phyloP scores from a whole-genome alignment of 768 basidiomycete genomes.

The Mycena rosella region DNA sequence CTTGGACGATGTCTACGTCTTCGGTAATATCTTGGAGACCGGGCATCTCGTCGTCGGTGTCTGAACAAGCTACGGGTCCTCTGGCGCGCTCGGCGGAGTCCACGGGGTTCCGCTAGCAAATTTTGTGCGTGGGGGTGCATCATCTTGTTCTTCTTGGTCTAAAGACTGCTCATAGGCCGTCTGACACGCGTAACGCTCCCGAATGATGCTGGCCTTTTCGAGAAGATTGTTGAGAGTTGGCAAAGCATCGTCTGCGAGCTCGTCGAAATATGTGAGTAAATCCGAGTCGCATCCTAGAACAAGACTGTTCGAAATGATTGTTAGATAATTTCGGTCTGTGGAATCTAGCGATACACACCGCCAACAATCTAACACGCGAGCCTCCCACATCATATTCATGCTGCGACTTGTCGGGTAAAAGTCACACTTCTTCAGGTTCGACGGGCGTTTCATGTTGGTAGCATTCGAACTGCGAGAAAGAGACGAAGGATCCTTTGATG shows the following conservation, averaged over 20 bases:
- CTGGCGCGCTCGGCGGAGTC: background rate
- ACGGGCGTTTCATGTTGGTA: too few species aligned
- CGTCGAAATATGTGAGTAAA: background rate
- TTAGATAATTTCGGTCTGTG: too few species aligned
- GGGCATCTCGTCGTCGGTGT: too few species aligned
- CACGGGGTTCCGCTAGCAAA: background rate
- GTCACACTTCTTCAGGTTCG: too few species aligned
- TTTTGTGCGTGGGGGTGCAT: background rate
- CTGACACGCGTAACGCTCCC: too few species aligned
- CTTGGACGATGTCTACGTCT: too few species aligned
- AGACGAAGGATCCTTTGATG: too few species aligned
- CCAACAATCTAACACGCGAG: slow-evolving; percentile 37
- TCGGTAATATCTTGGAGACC: too few species aligned
- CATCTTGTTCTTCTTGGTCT: background rate
- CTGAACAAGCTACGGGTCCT: too few species aligned
- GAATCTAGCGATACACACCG: slow-evolving; percentile 5
- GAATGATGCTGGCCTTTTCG: background rate
- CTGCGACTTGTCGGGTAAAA: slow-evolving; percentile 39
- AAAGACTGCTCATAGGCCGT: slow-evolving; percentile 3
- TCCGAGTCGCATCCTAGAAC: background rate
- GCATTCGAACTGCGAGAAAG: too few species aligned
- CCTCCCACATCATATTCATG: slow-evolving; percentile 38
- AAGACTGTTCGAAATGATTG: background rate
- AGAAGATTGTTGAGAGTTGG: slow-evolving; percentile 2
- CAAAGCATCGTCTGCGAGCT: background rate